Evolutionary conservation across 2,329 filamentous ascomycete genomes (phyloP).

Genomic region (Hymenoscyphus fructigenus): DNA sequence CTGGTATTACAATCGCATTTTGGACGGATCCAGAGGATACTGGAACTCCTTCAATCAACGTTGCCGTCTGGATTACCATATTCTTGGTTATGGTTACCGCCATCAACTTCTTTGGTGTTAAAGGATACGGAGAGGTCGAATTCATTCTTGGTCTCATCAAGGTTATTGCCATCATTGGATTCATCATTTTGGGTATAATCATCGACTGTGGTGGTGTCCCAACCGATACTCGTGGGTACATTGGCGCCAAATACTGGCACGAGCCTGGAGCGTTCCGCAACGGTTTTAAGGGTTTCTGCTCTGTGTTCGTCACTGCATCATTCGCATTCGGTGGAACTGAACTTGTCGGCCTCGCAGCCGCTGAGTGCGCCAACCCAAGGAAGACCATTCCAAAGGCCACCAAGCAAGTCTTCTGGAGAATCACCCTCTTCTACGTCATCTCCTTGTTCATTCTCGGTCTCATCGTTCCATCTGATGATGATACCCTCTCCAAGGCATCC

Average conservation of each 20-base stretch:
- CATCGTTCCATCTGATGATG: conserved; percentile 72
- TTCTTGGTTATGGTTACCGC: conserved; percentile 75
- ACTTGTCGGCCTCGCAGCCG: conserved; percentile 72
- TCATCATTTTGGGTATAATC: conserved; percentile 61
- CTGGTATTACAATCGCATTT: conserved; percentile 78
- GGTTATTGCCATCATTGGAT: conserved; percentile 79
- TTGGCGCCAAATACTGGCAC: conserved; percentile 70
- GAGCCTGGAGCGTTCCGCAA: conserved; percentile 81
- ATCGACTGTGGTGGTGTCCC: conserved; percentile 29
- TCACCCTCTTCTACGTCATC: conserved; percentile 81
- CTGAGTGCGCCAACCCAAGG: conserved; percentile 73
- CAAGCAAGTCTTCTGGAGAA: conserved; percentile 95
- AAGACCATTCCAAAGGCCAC: conserved; percentile 82
- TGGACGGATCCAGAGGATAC: conserved; percentile 59
- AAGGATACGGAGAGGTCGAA: conserved; percentile 88
- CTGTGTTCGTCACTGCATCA: conserved; percentile 73
- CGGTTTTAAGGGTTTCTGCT: conserved; percentile 79
- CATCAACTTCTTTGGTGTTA: conserved; percentile 88
- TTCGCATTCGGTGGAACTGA: conserved; percentile 77
- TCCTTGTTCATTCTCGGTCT: conserved; percentile 80
- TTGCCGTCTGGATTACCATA: conserved; percentile 77
- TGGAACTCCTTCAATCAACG: conserved; percentile 44
- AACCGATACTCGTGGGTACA: conserved; percentile 51
- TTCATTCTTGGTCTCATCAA: conserved; percentile 87
- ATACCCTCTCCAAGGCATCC: conserved; percentile 56